Conservation (phyloP, 805 yeast genomes). For the Spathaspora hagerdaliae region DNA sequence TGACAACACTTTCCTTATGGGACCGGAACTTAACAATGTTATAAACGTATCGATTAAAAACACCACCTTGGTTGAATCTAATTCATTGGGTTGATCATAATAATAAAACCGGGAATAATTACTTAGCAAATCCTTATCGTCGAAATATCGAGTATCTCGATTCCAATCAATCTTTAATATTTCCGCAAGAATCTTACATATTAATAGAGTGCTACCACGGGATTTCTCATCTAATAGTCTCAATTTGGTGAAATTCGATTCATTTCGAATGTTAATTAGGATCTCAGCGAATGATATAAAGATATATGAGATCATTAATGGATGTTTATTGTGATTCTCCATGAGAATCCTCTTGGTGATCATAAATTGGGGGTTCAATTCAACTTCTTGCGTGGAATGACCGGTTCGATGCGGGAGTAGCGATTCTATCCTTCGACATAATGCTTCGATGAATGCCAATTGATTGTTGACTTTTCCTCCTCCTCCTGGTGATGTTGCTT, state of each 20-base stretch:
- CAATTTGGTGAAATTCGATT: slow-evolving; percentile 16
- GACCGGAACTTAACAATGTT: slow-evolving; percentile 25
- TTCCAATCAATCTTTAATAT: slow-evolving; percentile 29
- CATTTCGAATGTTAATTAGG: slow-evolving; percentile 22
- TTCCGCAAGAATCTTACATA: slow-evolving; percentile 26
- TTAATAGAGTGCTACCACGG: slow-evolving; percentile 27
- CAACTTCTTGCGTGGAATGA: slow-evolving; percentile 35
- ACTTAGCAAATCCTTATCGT: slow-evolving; percentile 10
- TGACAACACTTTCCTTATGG: slow-evolving; percentile 24
- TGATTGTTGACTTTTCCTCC: not conserved
- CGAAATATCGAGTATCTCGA: slow-evolving; percentile 10
- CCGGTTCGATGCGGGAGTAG: slow-evolving; percentile 38
- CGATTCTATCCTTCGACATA: slow-evolving; percentile 26
- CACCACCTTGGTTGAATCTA: slow-evolving; percentile 14
- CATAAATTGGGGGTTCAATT: slow-evolving; percentile 36
- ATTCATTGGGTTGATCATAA: slow-evolving; percentile 24
- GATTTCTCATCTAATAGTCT: slow-evolving; percentile 27
- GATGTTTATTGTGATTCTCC: slow-evolving; percentile 9
- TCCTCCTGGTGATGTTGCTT: not conserved
- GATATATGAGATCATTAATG: slow-evolving; percentile 16
- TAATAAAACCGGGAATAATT: slow-evolving; percentile 25
- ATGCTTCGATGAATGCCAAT: slow-evolving; percentile 16
- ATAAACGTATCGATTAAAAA: slow-evolving; percentile 26
- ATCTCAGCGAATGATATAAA: slow-evolving; percentile 18
- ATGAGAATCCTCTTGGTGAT: slow-evolving; percentile 27